Conservation (phyloP, 306 rosid genomes). For the Acacia melanoxylon region DNA sequence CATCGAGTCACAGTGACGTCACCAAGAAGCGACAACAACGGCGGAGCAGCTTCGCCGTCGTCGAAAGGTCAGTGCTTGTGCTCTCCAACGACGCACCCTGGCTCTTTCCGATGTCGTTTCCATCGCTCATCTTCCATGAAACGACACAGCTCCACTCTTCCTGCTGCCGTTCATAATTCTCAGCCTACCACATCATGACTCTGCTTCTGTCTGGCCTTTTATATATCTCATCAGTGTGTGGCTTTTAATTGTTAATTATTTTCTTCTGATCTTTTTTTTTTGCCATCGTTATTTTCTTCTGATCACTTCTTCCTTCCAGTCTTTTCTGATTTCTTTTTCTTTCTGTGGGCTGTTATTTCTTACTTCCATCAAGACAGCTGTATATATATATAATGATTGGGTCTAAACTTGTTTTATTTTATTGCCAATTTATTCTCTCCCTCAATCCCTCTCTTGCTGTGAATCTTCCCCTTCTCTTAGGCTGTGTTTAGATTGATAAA, state of each 20-base stretch:
- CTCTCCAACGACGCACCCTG: conserved; percentile 86
- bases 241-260: neutral
- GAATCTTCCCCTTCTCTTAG: neutral
- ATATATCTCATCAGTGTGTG: neutral
- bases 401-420: neutral
- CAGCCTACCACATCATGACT: neutral
- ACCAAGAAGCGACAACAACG: conserved; percentile 49
- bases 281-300: neutral
- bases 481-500: no score
- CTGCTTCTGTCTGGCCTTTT: neutral
- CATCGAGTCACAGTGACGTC: conserved; percentile 40
- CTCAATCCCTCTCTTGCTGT: neutral
- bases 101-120: conserved; percentile 87
- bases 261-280: neutral
- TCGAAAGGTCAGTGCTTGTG: conserved; percentile 75
- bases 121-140: conserved; percentile 47
- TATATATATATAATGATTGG: neutral
- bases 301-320: neutral
- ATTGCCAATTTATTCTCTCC: neutral
- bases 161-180: neutral
- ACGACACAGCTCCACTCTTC: neutral
- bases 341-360: neutral
- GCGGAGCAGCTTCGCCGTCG: conserved; percentile 29
- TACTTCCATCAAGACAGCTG: neutral
- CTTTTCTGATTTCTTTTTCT: neutral